Evolutionary conservation across 495 filamentous ascomycete species (phyloP), one percentile per base, ranked within the genome.

Genomic region (Tuber umbilicatum): DNA sequence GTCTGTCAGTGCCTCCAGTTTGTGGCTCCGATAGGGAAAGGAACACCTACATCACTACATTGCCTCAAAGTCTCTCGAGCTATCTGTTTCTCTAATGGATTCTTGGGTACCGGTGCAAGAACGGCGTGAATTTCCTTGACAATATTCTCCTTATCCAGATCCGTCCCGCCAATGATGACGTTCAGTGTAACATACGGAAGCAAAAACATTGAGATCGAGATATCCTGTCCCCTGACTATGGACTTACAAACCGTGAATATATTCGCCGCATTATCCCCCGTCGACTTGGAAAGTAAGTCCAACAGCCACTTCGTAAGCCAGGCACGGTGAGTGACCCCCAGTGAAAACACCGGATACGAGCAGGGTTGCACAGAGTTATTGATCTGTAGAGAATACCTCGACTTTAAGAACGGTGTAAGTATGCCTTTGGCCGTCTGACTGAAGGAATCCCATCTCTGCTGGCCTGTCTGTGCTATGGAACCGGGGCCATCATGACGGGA

Each of bases 111-210:
- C 42, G 72, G 84, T 23, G 85, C 84, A 37, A 99, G 83, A 23
- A 98, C 89, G 16, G 84, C 87, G 40, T 89, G 84, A 31, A 98
- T 79, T 83, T 98, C 95, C 31, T 85, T 79, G n/a, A 86, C 85
- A 72, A 97, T 86, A 71, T 91, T 87, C n/a, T 87, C 79, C 68
- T 87, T 87, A 78, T 94, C 89, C 70, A 87, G 82, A 19, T 91
- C 86, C 5, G 86, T 87, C 5, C 92, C 90, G 39, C 88, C 88
- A 19, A 96, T 85, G 42, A 97, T 87, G 60, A 91, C 87, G 82
- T 97, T 94, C 60, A 97, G 78, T 16, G 90, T 89, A 4, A 92
- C 87, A 80, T 92, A 98, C 14, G 95, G 96, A 14, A 99, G 85
- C 45, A 98, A 83, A 80, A 97, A 97, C 27, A 89, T 91, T 1